Evolutionary conservation across 78 protist genomes (phyloP), one percentile per base, ranked within the genome.

Genomic region (Diacronema lutheri): DNA sequence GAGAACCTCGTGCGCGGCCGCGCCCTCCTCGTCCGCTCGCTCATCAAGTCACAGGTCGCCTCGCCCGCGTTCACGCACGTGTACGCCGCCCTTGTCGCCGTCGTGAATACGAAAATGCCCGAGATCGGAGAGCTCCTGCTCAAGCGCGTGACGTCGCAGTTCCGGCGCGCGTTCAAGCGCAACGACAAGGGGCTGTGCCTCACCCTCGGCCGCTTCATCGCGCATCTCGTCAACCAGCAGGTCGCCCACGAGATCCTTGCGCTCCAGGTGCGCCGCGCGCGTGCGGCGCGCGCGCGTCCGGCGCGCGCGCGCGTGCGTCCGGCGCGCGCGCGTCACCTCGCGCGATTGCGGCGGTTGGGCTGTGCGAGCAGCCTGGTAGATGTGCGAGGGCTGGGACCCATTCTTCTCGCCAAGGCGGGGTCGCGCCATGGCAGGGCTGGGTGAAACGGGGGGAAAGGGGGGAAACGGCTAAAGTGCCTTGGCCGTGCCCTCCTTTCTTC

Each of bases 1-100:
- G 98, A 96, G 83, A 98, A 98, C 83, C 61, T 98, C 19, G 91
- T 97, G 50, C 92, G 99, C 35, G 99, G 99, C 12, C 78, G 94
- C 5, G 99, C 99, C 40, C 89, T 97, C 33, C 79, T 95, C 26
- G 85, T 89, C 37, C 89, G 95, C 5, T 83, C 98, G 4, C 16
- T 89, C 31, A 88, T 96, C 89, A 69, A 90, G 62, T 7, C 93
- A n/a, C 97, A 97, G 82, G 55, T 79, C 16, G 94, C 97, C 25
- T 90, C 98, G 31, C 97, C 99, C 14, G 64, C 33, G 37, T 97
- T 97, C 89, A 91, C 99, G 19, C 80, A 86, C 88, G 97, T 98
- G 31, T 98, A 95, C 79, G 97, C 98, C 0, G 98, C 99, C 31
- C 72, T 98, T 29, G 65, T 93, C 11, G 97, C 99, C 7, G 88